Conservation (phyloP, 2,329 filamentous ascomycete genomes). For the Fusarium beomiforme region DNA sequence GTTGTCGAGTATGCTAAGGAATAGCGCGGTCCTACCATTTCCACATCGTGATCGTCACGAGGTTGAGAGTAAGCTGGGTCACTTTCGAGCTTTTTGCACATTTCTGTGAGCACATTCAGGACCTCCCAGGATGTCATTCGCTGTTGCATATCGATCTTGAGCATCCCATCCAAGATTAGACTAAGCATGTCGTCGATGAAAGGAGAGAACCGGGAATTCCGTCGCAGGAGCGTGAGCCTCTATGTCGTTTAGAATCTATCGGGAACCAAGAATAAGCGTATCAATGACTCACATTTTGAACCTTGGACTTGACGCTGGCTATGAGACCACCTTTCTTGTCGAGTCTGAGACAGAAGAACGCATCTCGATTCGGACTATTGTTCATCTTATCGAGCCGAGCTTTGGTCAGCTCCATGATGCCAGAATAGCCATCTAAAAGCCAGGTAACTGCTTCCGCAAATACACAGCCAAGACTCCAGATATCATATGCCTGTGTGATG, state of each 20-base stretch:
- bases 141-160: background rate
- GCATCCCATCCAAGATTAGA: background rate
- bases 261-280: no score
- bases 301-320: background rate
- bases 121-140: background rate
- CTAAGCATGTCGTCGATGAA: background rate
- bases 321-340: rapidly evolving
- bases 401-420: rapidly evolving
- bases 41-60: no score
- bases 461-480: background rate
- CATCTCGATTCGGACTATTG: background rate
- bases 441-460: background rate
- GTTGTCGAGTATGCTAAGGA: background rate
- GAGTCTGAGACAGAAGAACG: background rate
- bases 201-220: rapidly evolving
- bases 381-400: rapidly evolving
- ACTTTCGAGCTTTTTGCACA: rapidly evolving
- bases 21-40: background rate
- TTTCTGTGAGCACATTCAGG: rapidly evolving
- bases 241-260: background rate
- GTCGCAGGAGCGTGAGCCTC: background rate
- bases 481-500: background rate
- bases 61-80: background rate
- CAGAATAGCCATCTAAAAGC: rapidly evolving
- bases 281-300: background rate